phyloP scores from a whole-genome alignment of 2,329 filamentous ascomycete species.

The Nigrospora osmanthi region DNA sequence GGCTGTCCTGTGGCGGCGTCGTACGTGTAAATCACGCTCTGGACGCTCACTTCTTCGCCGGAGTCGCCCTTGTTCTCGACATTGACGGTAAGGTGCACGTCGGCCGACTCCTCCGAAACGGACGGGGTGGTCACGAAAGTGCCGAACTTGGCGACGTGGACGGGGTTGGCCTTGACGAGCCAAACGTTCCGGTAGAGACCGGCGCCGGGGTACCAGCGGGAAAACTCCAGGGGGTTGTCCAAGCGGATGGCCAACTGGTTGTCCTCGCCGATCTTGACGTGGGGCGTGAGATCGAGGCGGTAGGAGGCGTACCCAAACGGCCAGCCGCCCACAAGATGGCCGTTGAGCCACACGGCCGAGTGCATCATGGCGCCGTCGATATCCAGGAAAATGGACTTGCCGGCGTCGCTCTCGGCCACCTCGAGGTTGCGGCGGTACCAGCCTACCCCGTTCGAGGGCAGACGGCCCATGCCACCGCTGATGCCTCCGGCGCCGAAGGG shows the following conservation, averaged over 20 bases:
- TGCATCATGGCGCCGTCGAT: slow-evolving; percentile 45
- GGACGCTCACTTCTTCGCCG: slow-evolving; percentile 25
- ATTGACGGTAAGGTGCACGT: slow-evolving; percentile 32
- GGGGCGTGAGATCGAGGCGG: slow-evolving; percentile 39
- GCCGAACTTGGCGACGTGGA: slow-evolving; percentile 41
- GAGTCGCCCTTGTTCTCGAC: slow-evolving; percentile 33
- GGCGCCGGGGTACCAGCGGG: slow-evolving; percentile 46
- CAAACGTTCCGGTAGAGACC: slow-evolving; percentile 48
- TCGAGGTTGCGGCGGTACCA: slow-evolving; percentile 38
- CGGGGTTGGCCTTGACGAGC: slow-evolving; percentile 37
- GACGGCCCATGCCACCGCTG: slow-evolving; percentile 29
- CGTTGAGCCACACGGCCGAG: slow-evolving; percentile 43
- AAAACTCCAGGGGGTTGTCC: slow-evolving; percentile 38
- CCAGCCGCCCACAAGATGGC: slow-evolving; percentile 40
- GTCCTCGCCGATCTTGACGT: slow-evolving; percentile 21
- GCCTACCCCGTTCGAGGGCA: slow-evolving; percentile 44
- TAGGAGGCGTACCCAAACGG: slow-evolving; percentile 43
- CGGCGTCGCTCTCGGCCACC: slow-evolving; percentile 6
- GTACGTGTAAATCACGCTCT: slow-evolving; percentile 29
- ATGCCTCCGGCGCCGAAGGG: slow-evolving; percentile 26
- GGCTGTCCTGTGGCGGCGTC: slow-evolving; percentile 22
- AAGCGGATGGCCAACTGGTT: slow-evolving; percentile 42
- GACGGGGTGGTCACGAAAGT: slow-evolving; percentile 37
- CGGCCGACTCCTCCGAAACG: slow-evolving; percentile 36
- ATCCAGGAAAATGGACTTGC: slow-evolving; percentile 14